Conservation (phyloP, 306 rosid genomes). For the Begonia masoniana region DNA sequence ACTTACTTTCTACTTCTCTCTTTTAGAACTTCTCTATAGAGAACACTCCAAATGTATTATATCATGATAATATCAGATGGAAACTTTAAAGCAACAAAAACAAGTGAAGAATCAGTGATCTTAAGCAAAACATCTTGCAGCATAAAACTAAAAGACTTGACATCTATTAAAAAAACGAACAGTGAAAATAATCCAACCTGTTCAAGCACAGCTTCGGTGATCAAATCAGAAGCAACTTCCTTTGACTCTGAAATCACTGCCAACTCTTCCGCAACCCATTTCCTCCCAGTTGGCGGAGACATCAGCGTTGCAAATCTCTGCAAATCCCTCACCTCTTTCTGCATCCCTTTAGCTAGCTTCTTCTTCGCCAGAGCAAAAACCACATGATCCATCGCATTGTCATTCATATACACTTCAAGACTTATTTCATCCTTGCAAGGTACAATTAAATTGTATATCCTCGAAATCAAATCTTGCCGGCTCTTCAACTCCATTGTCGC, state of each 20-base stretch:
- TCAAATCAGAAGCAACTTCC: slow-evolving; percentile 77
- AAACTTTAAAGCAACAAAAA: too few species aligned
- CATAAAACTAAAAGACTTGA: too few species aligned
- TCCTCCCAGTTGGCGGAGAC: slow-evolving; percentile 41
- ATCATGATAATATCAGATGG: too few species aligned
- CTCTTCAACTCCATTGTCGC: slow-evolving; percentile 87
- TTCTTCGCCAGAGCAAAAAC: slow-evolving; percentile 75
- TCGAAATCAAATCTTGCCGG: slow-evolving; percentile 78
- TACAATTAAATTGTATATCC: slow-evolving; percentile 57
- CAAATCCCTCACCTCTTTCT: slow-evolving; percentile 74
- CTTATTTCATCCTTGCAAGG: slow-evolving; percentile 65
- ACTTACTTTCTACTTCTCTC: too few species aligned
- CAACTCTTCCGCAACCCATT: slow-evolving; percentile 80
- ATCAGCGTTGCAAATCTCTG: slow-evolving; percentile 50
- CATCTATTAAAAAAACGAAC: neutral
- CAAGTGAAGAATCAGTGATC: too few species aligned
- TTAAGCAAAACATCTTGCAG: too few species aligned
- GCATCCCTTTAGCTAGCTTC: slow-evolving; percentile 79
- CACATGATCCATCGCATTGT: slow-evolving; percentile 85
- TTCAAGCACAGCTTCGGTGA: slow-evolving; percentile 75
- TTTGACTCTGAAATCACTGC: slow-evolving; percentile 75
- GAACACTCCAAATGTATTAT: too few species aligned
- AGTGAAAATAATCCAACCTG: slow-evolving; percentile 35
- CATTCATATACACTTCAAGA: slow-evolving; percentile 80
- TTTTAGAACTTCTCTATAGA: too few species aligned